A percentile compares a stretch with the other conserved stretches of the same genome.
Conservation (phyloP, 352 stramenopile genomes). For the Ochromonadaceae sp. region DNA sequence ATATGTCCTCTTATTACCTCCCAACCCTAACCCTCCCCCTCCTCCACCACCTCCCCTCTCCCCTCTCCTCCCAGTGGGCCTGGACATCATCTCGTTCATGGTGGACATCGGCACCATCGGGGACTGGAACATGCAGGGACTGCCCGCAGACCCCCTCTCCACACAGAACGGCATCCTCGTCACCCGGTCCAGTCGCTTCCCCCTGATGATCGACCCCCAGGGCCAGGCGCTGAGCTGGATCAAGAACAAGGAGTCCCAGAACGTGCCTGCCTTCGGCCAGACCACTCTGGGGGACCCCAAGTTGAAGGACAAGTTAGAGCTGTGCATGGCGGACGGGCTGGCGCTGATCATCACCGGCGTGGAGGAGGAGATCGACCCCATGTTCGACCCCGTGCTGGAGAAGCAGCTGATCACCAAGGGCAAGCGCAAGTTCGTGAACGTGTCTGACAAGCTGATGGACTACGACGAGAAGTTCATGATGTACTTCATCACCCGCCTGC, state of each 20-base stretch:
- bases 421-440: constrained; percentile 87
- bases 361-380: constrained; percentile 95
- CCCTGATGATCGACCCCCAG: constrained; percentile 90
- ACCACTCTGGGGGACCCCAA: constrained; percentile 88
- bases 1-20: no score
- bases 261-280: constrained; percentile 81
- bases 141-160: constrained; percentile 87
- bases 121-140: constrained; percentile 93
- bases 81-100: constrained; percentile 90
- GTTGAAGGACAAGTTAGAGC: constrained; percentile 93
- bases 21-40: no score
- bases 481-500: constrained; percentile 94
- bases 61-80: no score
- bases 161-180: constrained; percentile 98
- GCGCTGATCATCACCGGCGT: constrained; percentile 77
- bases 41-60: no score
- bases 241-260: constrained; percentile 76
- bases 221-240: constrained; percentile 94
- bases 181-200: constrained; percentile 83
- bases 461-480: constrained; percentile 91
- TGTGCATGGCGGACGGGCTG: constrained; percentile 87
- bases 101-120: constrained; percentile 91
- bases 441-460: constrained; percentile 97
- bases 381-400: constrained; percentile 92
- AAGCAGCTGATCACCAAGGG: constrained; percentile 90